Evolutionary conservation across 163 green algal species (phyloP).

Genomic region (Prototheca wickerhamii): DNA sequence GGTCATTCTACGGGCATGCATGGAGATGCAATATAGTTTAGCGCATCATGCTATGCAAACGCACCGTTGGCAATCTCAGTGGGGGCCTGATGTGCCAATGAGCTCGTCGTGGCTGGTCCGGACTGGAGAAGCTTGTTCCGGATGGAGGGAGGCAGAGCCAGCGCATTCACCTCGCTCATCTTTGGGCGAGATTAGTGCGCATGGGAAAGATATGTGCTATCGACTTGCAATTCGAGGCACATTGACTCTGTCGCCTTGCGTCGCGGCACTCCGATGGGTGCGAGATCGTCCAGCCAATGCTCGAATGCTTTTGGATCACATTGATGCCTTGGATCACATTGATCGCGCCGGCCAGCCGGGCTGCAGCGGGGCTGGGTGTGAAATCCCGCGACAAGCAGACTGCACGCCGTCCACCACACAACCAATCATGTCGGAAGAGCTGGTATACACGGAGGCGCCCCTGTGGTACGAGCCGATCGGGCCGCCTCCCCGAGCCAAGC

Average conservation of each 20-base stretch:
- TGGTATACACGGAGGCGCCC: too few species aligned
- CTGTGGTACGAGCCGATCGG: too few species aligned
- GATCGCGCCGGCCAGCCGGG: too few species aligned
- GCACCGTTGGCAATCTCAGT: conserved; percentile 25
- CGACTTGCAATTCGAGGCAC: not conserved
- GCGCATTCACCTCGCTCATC: not conserved
- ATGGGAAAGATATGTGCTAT: not conserved
- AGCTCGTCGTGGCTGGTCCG: conserved; percentile 18
- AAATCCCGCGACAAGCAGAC: too few species aligned
- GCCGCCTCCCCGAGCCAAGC: too few species aligned
- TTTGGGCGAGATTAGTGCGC: not conserved
- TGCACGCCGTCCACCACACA: too few species aligned
- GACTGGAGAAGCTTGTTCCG: conserved; percentile 27
- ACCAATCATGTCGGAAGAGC: too few species aligned
- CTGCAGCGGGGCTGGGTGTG: too few species aligned
- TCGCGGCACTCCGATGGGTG: not conserved
- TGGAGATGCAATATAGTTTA: not conserved
- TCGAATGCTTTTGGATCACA: too few species aligned
- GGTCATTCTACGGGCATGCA: not conserved
- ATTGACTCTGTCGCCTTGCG: not conserved
- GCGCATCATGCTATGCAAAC: not conserved
- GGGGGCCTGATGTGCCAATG: conserved; percentile 19
- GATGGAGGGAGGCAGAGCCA: conserved; percentile 16
- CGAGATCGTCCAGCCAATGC: too few species aligned
- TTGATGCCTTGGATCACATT: too few species aligned